A percentile compares a stretch with the other conserved stretches of the same genome.
Evolutionary conservation across 2,329 filamentous ascomycete species (phyloP).

Genomic region (Fusarium palustre): DNA sequence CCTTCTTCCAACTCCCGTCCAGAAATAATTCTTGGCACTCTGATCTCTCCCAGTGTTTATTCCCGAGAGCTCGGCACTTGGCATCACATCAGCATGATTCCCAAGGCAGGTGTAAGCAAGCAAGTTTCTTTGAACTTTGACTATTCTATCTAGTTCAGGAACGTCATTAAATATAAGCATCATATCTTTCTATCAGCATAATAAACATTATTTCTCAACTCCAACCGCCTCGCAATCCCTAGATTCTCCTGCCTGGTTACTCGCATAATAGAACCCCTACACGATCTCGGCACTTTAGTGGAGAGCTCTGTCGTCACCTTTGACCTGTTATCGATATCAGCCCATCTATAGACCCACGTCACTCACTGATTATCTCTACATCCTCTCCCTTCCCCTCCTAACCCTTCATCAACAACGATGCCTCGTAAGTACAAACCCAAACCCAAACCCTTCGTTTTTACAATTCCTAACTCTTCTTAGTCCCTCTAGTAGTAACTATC

Average conservation of each 20-base stretch:
- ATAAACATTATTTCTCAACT: not conserved
- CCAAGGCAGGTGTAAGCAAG: not conserved
- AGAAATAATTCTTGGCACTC: not conserved
- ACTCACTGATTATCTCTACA: constrained; percentile 3
- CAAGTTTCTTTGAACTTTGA: not conserved
- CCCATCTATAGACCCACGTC: constrained; percentile 36
- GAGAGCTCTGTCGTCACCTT: constrained; percentile 36
- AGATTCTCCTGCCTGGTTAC: not conserved
- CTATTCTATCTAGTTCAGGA: too few species aligned
- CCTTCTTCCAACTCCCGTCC: not conserved
- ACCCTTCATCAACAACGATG: constrained; percentile 23
- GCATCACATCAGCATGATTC: not conserved
- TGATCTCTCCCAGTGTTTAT: not conserved
- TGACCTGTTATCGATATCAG: constrained; percentile 34
- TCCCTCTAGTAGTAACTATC: constrained; percentile 65
- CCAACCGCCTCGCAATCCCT: not conserved
- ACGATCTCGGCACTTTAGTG: constrained; percentile 25
- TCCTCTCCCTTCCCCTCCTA: not conserved
- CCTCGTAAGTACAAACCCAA: constrained; percentile 19
- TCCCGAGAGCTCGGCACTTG: constrained; percentile 15
- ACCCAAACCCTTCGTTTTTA: fast-evolving
- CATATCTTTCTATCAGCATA: not conserved
- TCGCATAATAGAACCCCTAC: constrained; percentile 1
- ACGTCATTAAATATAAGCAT: not conserved
- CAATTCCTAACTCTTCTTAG: constrained; percentile 47